These are phyloP conservation scores for Talaromyces atroroseus DNA, from an alignment of 2,329 filamentous ascomycete genomes.

Conservation along the genomic window DNA sequence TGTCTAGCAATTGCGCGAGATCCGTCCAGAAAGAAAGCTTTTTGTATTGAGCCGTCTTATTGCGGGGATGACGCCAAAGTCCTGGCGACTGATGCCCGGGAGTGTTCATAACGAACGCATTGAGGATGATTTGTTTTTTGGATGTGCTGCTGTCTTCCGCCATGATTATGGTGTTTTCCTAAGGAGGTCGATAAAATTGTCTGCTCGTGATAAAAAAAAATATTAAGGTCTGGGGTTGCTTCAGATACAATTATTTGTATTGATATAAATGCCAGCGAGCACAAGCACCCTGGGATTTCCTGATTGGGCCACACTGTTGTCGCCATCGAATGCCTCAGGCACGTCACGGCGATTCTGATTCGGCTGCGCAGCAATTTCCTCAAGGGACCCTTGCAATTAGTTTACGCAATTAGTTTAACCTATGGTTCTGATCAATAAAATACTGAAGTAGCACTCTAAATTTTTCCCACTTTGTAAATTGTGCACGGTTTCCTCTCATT, in stretches of 20 bases:
- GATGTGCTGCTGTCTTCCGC: background rate
- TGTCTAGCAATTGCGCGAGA: slow-evolving; percentile 44
- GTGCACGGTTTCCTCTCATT: too few relatives aligned
- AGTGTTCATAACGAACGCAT: slow-evolving; percentile 45
- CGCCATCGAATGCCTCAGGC: background rate
- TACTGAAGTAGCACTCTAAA: too few relatives aligned
- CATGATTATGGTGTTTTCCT: background rate
- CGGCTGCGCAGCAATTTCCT: too few relatives aligned
- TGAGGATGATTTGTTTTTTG: slow-evolving; percentile 26
- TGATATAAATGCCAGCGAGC: too few relatives aligned
- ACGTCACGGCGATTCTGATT: background rate
- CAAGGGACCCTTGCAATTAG: too few relatives aligned
- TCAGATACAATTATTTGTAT: too few relatives aligned
- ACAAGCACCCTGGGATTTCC: background rate
- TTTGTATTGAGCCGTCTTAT: slow-evolving; percentile 38
- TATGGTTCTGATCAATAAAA: too few relatives aligned
- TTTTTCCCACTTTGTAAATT: too few relatives aligned
- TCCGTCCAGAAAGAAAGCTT: slow-evolving; percentile 44
- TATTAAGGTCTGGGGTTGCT: too few relatives aligned
- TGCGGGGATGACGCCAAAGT: slow-evolving; percentile 16
- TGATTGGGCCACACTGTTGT: background rate
- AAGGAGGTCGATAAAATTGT: too few relatives aligned
- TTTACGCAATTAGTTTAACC: too few relatives aligned
- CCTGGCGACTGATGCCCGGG: slow-evolving; percentile 41
- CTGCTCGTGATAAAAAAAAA: too few relatives aligned